These are phyloP conservation scores for Glycine tomentella DNA, from an alignment of 306 rosid genomes.

Conservation along the genomic window DNA sequence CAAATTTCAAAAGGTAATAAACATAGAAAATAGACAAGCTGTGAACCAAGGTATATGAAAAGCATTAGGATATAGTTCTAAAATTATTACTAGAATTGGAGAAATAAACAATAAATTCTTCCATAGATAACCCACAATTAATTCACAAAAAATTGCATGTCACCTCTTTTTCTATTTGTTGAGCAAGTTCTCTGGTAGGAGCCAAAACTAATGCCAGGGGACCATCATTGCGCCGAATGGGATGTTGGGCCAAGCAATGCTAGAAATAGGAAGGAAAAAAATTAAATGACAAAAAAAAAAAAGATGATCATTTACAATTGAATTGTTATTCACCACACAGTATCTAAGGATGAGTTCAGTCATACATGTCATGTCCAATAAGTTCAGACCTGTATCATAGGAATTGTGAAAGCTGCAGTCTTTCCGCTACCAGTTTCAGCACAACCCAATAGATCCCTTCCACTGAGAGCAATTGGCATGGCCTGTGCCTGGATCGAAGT, in stretches of 20 bases:
- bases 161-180: constrained; percentile 93
- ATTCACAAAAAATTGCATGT: constrained; percentile 29
- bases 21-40: neutral
- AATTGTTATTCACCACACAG: constrained; percentile 7
- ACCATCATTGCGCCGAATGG: constrained; percentile 77
- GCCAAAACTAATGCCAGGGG: constrained; percentile 86
- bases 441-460: constrained; percentile 86
- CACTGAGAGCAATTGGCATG: constrained; percentile 86
- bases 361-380: constrained; percentile 35
- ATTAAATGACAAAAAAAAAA: constrained; percentile 4
- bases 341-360: constrained; percentile 23
- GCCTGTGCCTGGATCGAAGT: constrained; percentile 96
- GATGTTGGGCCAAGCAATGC: constrained; percentile 88
- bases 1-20: neutral
- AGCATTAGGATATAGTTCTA: constrained; percentile 4
- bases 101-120: constrained; percentile 27
- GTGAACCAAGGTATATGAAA: constrained; percentile 3
- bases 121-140: constrained; percentile 1
- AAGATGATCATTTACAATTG: constrained; percentile 9
- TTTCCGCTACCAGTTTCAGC: constrained; percentile 96
- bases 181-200: constrained; percentile 95
- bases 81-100: constrained; percentile 16
- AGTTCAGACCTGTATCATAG: constrained; percentile 80
- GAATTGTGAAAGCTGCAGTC: constrained; percentile 88
- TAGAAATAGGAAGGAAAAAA: constrained; percentile 46